Evolutionary conservation across 306 rosid genomes (phyloP).

Genomic region (Quillaja saponaria): DNA sequence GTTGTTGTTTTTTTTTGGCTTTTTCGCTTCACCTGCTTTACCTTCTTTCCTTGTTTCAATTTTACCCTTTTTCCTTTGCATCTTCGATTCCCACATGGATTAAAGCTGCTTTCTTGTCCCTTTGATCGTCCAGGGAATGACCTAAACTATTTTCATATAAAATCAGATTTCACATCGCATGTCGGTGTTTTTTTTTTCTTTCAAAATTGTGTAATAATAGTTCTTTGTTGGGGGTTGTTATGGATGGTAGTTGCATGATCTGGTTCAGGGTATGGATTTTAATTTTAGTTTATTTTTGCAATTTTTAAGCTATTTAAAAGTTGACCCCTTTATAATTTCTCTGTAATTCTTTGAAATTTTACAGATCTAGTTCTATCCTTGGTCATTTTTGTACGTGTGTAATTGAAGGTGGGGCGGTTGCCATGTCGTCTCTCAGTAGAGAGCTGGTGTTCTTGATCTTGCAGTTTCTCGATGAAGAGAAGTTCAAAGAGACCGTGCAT

Average conservation of each 20-base stretch:
- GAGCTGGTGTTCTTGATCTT: conserved; percentile 98
- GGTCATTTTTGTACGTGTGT: conserved; percentile 44
- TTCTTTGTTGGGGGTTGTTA: conserved; percentile 34
- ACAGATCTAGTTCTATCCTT: conserved; percentile 74
- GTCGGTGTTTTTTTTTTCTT: conserved; percentile 26
- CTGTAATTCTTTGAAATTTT: conserved; percentile 15
- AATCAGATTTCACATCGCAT: conserved; percentile 33
- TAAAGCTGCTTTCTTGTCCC: conserved; percentile 66
- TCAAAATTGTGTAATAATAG: conserved; percentile 32
- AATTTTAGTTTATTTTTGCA: conserved; percentile 3
- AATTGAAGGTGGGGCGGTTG: conserved; percentile 47
- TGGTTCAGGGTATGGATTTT: conserved; percentile 40
- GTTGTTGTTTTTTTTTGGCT: conserved; percentile 30
- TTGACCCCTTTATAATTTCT: conserved; percentile 29
- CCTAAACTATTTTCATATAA: conserved; percentile 38
- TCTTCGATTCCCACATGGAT: conserved; percentile 63
- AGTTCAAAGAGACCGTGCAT: conserved; percentile 98
- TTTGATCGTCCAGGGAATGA: conserved; percentile 43
- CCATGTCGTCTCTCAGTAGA: conserved; percentile 96
- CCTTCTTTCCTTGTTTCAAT: conserved; percentile 14
- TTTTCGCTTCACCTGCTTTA: conserved; percentile 27
- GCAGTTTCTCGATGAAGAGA: conserved; percentile 98
- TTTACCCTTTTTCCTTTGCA: conserved; percentile 52
- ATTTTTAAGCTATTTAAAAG: conserved; percentile 28
- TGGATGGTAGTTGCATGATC: conserved; percentile 37